A percentile compares a stretch with the other conserved stretches of the same genome.
Conservation (phyloP, 331 rosid genomes). For the Saraca asoca region DNA sequence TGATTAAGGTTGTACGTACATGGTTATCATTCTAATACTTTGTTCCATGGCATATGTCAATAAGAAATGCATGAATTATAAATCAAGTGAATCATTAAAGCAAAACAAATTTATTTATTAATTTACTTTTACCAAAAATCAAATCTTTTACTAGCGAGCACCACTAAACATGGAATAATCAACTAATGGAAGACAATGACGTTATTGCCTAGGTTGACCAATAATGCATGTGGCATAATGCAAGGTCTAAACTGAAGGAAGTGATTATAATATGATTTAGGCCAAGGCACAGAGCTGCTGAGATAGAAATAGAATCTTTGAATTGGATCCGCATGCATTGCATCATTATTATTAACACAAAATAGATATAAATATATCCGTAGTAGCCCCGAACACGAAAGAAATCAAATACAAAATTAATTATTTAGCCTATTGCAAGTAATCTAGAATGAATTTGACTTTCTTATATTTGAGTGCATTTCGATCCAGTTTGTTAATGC, state of each 20-base stretch:
- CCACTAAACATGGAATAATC: conserved; percentile 15
- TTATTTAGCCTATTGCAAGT: not conserved
- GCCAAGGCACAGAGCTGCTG: not conserved
- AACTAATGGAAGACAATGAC: conserved; percentile 20
- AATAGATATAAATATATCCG: too few species aligned
- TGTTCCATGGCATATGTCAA: too few species aligned
- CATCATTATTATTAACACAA: too few species aligned
- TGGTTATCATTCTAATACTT: too few species aligned
- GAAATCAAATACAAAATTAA: not conserved
- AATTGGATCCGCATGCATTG: conserved; percentile 1
- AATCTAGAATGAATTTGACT: conserved; percentile 8
- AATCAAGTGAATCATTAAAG: too few species aligned
- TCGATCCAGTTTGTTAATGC: too few species aligned
- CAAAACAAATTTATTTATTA: too few species aligned
- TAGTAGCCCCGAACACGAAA: too few species aligned
- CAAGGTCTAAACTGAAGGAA: conserved; percentile 26
- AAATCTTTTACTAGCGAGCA: conserved; percentile 19
- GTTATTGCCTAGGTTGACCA: conserved; percentile 3
- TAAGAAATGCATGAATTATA: too few species aligned
- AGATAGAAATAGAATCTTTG: conserved; percentile 24
- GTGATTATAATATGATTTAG: conserved; percentile 13
- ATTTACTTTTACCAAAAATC: not conserved
- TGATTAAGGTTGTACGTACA: too few species aligned
- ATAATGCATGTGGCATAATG: conserved; percentile 32
- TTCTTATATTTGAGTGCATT: not conserved